A percentile compares a stretch with the other conserved stretches of the same genome.
Conservation (phyloP, 768 basidiomycete species). For the Tephrocybe sp. region DNA sequence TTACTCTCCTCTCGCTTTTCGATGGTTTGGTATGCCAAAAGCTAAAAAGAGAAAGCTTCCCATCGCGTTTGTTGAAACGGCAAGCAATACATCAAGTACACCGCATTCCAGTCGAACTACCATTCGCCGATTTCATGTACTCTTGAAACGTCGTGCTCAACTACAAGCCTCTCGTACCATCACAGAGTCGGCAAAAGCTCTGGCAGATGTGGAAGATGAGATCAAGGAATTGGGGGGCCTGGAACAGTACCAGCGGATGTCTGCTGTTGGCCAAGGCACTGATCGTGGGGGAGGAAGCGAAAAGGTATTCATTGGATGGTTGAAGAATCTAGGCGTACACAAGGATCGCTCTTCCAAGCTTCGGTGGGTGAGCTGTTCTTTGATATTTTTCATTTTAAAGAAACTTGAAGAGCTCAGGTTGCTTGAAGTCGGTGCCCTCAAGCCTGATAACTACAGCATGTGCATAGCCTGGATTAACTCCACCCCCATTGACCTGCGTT, state of each 20-base stretch:
- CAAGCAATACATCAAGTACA: constrained; percentile 42
- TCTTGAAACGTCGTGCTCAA: constrained; percentile 68
- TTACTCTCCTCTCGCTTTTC: neutral
- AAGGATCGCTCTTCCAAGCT: constrained; percentile 20
- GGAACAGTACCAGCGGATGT: constrained; percentile 81
- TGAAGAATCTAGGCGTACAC: constrained; percentile 52
- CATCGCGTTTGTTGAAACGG: constrained; percentile 22
- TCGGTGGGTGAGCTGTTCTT: constrained; percentile 29
- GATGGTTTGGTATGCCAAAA: constrained; percentile 32
- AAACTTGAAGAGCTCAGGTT: constrained; percentile 45
- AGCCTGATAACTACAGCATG: constrained; percentile 74
- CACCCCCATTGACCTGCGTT: constrained; percentile 80
- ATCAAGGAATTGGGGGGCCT: constrained; percentile 77
- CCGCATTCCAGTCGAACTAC: constrained; percentile 64
- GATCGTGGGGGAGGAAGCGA: constrained; percentile 91
- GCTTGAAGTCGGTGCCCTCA: constrained; percentile 87
- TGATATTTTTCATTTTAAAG: neutral
- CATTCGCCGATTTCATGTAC: constrained; percentile 80
- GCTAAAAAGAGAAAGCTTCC: constrained; percentile 35
- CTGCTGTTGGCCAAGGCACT: constrained; percentile 72
- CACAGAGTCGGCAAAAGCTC: constrained; percentile 27
- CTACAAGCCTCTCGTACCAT: constrained; percentile 33
- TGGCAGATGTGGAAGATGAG: constrained; percentile 57
- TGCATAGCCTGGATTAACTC: constrained; percentile 72
- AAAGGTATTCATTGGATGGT: constrained; percentile 74